phyloP scores from a whole-genome alignment of 192 early-diverging fungal species.

The Linnemannia exigua region DNA sequence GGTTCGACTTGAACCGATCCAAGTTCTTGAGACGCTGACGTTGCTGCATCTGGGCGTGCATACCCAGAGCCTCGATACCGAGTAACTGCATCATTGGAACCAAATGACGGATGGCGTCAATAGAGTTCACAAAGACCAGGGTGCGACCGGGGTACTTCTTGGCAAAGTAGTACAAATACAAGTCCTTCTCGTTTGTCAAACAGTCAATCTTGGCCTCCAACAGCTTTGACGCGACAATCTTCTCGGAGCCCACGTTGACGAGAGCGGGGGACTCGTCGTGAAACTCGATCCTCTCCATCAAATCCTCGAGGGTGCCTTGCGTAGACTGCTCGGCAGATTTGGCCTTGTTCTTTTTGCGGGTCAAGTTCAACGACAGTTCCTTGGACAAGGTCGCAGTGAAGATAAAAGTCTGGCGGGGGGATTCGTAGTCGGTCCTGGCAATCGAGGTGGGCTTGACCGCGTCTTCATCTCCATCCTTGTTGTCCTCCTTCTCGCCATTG shows the following conservation, averaged over 20 bases:
- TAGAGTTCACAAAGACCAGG: constrained; percentile 96
- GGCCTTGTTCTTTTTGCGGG: constrained; percentile 58
- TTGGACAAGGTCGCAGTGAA: constrained; percentile 92
- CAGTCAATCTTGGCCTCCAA: constrained; percentile 92
- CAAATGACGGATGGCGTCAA: constrained; percentile 91
- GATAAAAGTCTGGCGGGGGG: constrained; percentile 86
- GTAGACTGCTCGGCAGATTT: constrained; percentile 27
- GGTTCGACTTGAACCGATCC: constrained; percentile 84
- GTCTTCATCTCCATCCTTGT: neutral
- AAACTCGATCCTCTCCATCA: constrained; percentile 84
- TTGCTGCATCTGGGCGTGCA: constrained; percentile 98
- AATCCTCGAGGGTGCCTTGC: constrained; percentile 69
- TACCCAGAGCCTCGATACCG: constrained; percentile 77
- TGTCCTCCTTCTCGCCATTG: constrained; percentile 24
- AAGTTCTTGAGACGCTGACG: constrained; percentile 94
- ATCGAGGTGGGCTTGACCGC: constrained; percentile 14
- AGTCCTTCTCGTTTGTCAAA: constrained; percentile 84
- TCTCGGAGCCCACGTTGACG: constrained; percentile 79
- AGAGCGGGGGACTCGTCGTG: constrained; percentile 78
- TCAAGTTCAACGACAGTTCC: constrained; percentile 63
- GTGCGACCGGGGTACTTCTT: constrained; percentile 90
- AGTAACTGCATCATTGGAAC: constrained; percentile 87
- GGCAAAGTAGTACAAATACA: constrained; percentile 90
- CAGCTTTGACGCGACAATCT: constrained; percentile 78
- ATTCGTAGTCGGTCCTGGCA: constrained; percentile 30